Evolutionary conservation across 2,329 filamentous ascomycete genomes (phyloP).

Genomic region (Ceratocystis destructans): DNA sequence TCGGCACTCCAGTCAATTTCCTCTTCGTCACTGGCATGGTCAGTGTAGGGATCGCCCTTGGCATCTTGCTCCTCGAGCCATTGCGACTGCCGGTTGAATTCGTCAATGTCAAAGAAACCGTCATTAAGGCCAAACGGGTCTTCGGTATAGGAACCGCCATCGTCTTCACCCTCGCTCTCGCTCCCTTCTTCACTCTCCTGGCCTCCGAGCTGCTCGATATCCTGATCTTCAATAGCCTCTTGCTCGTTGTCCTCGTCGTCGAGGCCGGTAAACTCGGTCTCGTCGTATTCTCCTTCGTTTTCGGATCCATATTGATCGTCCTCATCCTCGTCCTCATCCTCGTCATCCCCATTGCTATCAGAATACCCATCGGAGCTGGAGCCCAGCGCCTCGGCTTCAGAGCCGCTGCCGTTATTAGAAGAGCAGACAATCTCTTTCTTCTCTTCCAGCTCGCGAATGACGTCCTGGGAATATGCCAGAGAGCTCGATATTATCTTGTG

Average conservation of each 20-base stretch:
- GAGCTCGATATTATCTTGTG: constrained; percentile 58
- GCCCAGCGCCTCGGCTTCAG: constrained; percentile 25
- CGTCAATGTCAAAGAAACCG: constrained; percentile 93
- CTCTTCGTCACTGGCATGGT: constrained; percentile 66
- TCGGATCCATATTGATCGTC: constrained; percentile 20
- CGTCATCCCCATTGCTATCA: constrained; percentile 27
- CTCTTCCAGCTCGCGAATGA: constrained; percentile 38
- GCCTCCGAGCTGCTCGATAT: constrained; percentile 17
- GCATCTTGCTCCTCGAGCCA: constrained; percentile 77
- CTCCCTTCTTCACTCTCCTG: constrained; percentile 25
- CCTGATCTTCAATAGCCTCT: constrained; percentile 22
- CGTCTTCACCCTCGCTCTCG: constrained; percentile 32
- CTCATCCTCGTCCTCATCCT: constrained; percentile 25
- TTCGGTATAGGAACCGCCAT: constrained; percentile 43
- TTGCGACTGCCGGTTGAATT: constrained; percentile 90
- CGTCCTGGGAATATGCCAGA: constrained; percentile 35
- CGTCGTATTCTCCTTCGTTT: constrained; percentile 9
- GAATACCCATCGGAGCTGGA: constrained; percentile 26
- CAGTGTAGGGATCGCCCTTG: constrained; percentile 59
- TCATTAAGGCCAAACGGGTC: constrained; percentile 85
- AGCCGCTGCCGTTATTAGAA: constrained; percentile 22
- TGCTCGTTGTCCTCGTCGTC: constrained; percentile 27
- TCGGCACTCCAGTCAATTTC: constrained; percentile 79
- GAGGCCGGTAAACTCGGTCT: constrained; percentile 20
- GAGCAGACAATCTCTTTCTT: constrained; percentile 31